Evolutionary conservation across 2,329 filamentous ascomycete species (phyloP).

Genomic region (Phaeosphaeria sp.): DNA sequence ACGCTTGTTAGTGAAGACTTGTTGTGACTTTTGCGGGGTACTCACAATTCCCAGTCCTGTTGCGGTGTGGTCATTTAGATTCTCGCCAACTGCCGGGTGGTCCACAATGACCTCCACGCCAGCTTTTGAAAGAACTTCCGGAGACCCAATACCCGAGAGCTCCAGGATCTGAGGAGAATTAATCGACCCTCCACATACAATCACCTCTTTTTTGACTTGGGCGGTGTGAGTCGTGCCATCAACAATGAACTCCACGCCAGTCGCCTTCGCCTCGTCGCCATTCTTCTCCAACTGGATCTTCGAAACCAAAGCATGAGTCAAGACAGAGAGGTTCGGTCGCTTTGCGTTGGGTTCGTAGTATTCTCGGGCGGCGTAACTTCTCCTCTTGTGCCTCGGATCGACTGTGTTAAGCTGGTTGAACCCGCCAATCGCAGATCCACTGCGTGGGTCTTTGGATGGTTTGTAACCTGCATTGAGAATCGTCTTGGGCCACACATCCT

Average conservation of each 20-base stretch:
- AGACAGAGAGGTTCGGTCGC: slow-evolving; percentile 55
- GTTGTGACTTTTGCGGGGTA: background rate
- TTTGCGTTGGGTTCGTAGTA: slow-evolving; percentile 45
- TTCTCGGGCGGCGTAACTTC: slow-evolving; percentile 46
- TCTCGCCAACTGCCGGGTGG: slow-evolving; percentile 41
- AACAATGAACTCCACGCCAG: slow-evolving; percentile 46
- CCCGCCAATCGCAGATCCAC: slow-evolving; percentile 35
- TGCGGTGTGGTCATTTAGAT: slow-evolving; percentile 44
- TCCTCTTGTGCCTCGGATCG: slow-evolving; percentile 28
- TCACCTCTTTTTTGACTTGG: slow-evolving; percentile 38
- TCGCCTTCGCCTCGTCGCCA: slow-evolving; percentile 49
- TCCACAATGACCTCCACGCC: slow-evolving; percentile 38
- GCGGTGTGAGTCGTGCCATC: slow-evolving; percentile 40
- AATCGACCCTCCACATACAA: slow-evolving; percentile 34
- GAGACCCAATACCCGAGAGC: slow-evolving; percentile 39
- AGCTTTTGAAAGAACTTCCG: slow-evolving; percentile 30
- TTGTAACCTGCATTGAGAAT: slow-evolving; percentile 32
- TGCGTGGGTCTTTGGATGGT: slow-evolving; percentile 31
- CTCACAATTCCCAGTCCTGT: slow-evolving; percentile 25
- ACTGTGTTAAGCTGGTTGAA: slow-evolving; percentile 40
- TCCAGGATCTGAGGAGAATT: slow-evolving; percentile 42
- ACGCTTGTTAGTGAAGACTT: background rate
- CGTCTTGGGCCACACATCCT: slow-evolving; percentile 37
- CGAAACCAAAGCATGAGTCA: slow-evolving; percentile 56
- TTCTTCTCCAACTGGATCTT: slow-evolving; percentile 55